Evolutionary conservation across 306 rosid species (phyloP).

Genomic region (Vigna hirtella): DNA sequence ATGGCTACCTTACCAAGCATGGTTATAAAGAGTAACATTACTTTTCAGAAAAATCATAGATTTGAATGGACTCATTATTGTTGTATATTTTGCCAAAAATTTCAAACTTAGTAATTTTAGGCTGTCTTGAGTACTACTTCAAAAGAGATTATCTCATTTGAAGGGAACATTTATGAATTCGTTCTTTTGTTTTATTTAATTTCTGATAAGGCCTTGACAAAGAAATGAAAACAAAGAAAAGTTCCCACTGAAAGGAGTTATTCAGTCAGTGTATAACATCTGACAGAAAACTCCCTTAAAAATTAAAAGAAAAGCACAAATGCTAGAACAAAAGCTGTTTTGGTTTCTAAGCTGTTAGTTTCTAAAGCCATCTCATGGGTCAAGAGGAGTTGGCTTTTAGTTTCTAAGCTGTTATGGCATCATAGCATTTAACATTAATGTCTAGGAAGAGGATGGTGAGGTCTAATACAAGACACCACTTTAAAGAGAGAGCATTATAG

Average conservation of each 20-base stretch:
- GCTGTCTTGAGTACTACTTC: constrained; percentile 11
- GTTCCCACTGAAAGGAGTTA: neutral
- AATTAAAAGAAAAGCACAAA: no score
- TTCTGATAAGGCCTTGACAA: neutral
- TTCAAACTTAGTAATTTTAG: constrained; percentile 25
- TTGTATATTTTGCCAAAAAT: constrained; percentile 16
- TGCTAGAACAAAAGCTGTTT: no score
- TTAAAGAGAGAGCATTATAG: no score
- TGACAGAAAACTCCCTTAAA: no score
- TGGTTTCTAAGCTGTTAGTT: no score
- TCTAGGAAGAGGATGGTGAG: no score
- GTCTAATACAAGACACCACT: no score
- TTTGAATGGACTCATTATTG: constrained; percentile 9
- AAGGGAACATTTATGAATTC: constrained; percentile 19
- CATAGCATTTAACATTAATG: no score
- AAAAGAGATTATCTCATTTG: constrained; percentile 26
- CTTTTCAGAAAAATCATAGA: constrained; percentile 7
- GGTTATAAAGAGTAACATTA: neutral
- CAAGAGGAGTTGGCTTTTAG: no score
- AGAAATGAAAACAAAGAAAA: neutral
- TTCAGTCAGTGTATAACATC: neutral
- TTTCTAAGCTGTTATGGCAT: no score
- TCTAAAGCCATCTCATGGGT: no score
- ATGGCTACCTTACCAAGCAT: constrained; percentile 15
- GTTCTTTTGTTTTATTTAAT: neutral